Evolutionary conservation across 768 basidiomycete species (phyloP).

Genomic region (Scleroderma bovista): DNA sequence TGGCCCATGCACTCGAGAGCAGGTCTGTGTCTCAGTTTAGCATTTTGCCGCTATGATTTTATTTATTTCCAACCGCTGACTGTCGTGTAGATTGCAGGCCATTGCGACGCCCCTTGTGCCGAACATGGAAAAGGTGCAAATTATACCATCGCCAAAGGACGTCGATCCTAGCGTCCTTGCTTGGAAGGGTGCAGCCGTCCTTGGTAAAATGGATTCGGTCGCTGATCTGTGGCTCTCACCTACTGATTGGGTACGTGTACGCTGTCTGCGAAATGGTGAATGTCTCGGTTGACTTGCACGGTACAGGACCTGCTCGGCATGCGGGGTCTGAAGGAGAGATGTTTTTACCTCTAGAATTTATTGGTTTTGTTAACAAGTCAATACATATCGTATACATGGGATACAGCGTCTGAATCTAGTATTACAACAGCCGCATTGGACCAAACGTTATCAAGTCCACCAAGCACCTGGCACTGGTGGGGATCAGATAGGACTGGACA

Average conservation of each 20-base stretch:
- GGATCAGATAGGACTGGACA: neutral
- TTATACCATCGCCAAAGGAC: slow-evolving; percentile 92
- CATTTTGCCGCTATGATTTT: neutral
- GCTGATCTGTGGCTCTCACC: slow-evolving; percentile 85
- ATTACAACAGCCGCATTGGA: too few species aligned
- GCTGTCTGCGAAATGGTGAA: neutral
- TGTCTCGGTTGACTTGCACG: neutral
- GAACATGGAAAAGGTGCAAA: slow-evolving; percentile 83
- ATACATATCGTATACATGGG: too few species aligned
- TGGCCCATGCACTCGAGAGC: slow-evolving; percentile 83
- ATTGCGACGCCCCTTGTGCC: slow-evolving; percentile 78
- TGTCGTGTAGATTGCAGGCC: slow-evolving; percentile 56
- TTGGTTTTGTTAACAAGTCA: neutral
- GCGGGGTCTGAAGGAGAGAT: slow-evolving; percentile 75
- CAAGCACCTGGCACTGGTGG: neutral
- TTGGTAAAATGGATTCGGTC: slow-evolving; percentile 87
- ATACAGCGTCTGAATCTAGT: too few species aligned
- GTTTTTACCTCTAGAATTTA: slow-evolving; percentile 59
- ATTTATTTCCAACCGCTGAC: slow-evolving; percentile 1
- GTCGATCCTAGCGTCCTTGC: slow-evolving; percentile 84
- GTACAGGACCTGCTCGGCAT: slow-evolving; percentile 69
- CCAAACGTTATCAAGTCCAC: too few species aligned
- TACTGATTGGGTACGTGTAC: slow-evolving; percentile 73
- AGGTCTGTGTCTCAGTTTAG: slow-evolving; percentile 40
- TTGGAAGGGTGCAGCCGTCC: slow-evolving; percentile 93